Evolutionary conservation across 164 flowering plant species (phyloP).

Genomic region (Piper betle): DNA sequence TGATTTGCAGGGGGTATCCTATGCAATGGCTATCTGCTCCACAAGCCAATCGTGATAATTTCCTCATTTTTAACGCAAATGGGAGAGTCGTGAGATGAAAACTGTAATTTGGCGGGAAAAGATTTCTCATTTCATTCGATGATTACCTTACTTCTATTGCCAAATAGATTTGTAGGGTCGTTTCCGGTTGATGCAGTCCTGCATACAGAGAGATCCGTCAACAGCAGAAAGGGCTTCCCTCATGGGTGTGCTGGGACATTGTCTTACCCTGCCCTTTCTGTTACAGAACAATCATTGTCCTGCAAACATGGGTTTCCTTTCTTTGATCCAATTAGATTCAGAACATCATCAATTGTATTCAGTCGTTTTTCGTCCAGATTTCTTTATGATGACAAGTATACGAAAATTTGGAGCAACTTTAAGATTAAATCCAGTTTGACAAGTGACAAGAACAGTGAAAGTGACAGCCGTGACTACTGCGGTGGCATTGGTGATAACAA

Average conservation of each 20-base stretch:
- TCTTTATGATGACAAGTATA: neutral
- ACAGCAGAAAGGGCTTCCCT: neutral
- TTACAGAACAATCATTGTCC: neutral
- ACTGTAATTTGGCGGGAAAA: too few relatives aligned
- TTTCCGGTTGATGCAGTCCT: neutral
- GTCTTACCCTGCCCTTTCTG: neutral
- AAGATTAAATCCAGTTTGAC: neutral
- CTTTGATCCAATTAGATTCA: neutral
- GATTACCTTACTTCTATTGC: neutral
- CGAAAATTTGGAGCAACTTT: neutral
- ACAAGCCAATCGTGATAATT: too few relatives aligned
- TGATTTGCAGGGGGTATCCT: too few relatives aligned
- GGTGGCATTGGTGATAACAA: conserved; percentile 2
- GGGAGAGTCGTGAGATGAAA: too few relatives aligned
- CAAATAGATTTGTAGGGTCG: neutral
- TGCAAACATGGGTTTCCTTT: neutral
- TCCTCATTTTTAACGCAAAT: too few relatives aligned
- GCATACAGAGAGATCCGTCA: neutral
- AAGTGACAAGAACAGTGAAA: neutral
- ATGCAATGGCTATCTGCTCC: too few relatives aligned
- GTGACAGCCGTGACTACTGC: conserved; percentile 5
- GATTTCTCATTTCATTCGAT: too few relatives aligned
- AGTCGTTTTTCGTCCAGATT: neutral
- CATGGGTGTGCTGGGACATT: neutral
- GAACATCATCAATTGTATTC: neutral